phyloP scores from a whole-genome alignment of 768 basidiomycete species.

The Suillus fuscotomentosus region DNA sequence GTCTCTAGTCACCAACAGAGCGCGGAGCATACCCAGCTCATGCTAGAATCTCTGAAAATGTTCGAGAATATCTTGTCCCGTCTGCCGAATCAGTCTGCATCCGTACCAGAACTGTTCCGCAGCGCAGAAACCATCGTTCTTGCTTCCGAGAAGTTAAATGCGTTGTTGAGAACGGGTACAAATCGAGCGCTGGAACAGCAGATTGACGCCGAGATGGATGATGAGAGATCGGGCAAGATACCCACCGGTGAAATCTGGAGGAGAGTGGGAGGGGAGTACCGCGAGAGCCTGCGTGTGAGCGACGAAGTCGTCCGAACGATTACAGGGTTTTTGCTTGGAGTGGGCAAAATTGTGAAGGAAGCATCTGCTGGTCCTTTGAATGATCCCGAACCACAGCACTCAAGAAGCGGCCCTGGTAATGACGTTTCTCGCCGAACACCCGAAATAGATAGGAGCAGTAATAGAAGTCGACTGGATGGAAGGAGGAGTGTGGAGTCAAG shows the following conservation, averaged over 20 bases:
- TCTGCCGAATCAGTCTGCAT: conserved; percentile 44
- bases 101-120: conserved; percentile 53
- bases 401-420: conserved; percentile 56
- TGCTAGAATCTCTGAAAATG: conserved; percentile 66
- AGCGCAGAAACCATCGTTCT: conserved; percentile 63
- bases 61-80: conserved; percentile 68
- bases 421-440: conserved; percentile 37
- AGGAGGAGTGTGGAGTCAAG: conserved; percentile 51
- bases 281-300: conserved; percentile 68
- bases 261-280: conserved; percentile 65
- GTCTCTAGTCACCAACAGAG: conserved; percentile 21
- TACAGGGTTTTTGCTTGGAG: conserved; percentile 74
- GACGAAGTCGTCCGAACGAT: conserved; percentile 78
- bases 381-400: conserved; percentile 40
- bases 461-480: conserved; percentile 54
- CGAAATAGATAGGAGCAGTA: conserved; percentile 38
- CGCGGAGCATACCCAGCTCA: conserved; percentile 65
- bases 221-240: conserved; percentile 29
- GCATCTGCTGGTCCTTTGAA: conserved; percentile 30
- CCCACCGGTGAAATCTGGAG: conserved; percentile 55
- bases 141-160: conserved; percentile 67
- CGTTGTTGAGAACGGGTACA: conserved; percentile 53
- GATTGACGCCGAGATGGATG: conserved; percentile 72
- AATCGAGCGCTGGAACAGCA: conserved; percentile 66
- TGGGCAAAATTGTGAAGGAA: conserved; percentile 70